These are phyloP conservation scores for Vigna radiata DNA, from an alignment of 306 rosid species.

Conservation along the genomic window DNA sequence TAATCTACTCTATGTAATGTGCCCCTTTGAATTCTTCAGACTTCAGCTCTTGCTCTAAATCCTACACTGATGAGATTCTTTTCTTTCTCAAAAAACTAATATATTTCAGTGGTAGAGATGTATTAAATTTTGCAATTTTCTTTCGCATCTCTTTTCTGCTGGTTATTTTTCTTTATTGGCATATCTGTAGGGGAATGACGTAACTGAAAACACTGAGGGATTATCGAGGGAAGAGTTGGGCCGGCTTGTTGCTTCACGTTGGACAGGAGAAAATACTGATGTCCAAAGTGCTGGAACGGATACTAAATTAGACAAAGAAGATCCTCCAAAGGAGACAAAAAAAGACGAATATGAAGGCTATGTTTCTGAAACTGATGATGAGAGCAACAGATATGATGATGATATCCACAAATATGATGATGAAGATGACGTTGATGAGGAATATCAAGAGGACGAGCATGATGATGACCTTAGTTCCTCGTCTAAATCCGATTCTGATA, in stretches of 20 bases:
- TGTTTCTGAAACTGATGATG: constrained; percentile 90
- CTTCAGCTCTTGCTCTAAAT: constrained; percentile 4
- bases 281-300: constrained; percentile 58
- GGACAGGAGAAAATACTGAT: constrained; percentile 83
- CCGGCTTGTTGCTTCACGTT: constrained; percentile 98
- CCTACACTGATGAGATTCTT: constrained; percentile 14
- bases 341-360: constrained; percentile 71
- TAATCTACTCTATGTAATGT: constrained; percentile 20
- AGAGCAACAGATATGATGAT: constrained; percentile 61
- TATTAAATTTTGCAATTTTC: constrained; percentile 25
- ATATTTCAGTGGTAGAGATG: constrained; percentile 34
- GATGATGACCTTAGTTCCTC: constrained; percentile 67
- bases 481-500: constrained; percentile 64
- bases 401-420: constrained; percentile 66
- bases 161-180: constrained; percentile 37
- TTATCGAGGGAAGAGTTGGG: constrained; percentile 96
- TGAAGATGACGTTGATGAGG: constrained; percentile 68
- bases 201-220: constrained; percentile 69
- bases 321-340: constrained; percentile 49
- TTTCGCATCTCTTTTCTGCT: constrained; percentile 28
- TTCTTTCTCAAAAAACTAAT: constrained; percentile 29
- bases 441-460: constrained; percentile 62
- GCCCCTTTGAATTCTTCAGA: constrained; percentile 4
- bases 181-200: constrained; percentile 61
- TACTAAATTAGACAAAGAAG: constrained; percentile 52